Conservation (phyloP, 2,329 filamentous ascomycete species). For the Calonectria pseudoreteaudii region DNA sequence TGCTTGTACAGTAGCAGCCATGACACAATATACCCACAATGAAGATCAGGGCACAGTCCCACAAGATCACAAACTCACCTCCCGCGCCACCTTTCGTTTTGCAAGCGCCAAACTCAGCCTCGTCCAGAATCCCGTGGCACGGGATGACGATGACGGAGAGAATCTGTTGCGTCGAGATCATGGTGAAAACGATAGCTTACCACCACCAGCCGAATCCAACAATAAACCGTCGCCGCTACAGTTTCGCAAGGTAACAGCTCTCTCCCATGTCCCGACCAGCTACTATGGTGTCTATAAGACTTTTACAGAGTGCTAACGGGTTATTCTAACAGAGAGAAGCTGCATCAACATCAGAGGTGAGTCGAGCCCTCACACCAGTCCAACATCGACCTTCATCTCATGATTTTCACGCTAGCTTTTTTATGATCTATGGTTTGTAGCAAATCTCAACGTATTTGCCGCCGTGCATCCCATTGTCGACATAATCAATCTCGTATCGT, state of each 20-base stretch:
- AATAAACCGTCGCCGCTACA: not conserved
- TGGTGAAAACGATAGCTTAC: not conserved
- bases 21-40: not conserved
- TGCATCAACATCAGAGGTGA: constrained; percentile 11
- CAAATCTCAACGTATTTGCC: constrained; percentile 24
- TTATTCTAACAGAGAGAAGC: not conserved
- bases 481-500: not conserved
- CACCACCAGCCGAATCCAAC: not conserved
- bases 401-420: not conserved
- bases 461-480: constrained; percentile 23
- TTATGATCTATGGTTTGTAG: constrained; percentile 25
- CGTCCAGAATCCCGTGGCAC: not conserved
- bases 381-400: not conserved
- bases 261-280: too few species aligned
- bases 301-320: not conserved
- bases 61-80: constrained; percentile 1
- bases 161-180: not conserved
- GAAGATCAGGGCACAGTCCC: not conserved
- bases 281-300: not conserved
- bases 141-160: not conserved
- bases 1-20: not conserved
- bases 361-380: not conserved
- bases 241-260: not conserved
- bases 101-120: constrained; percentile 9
- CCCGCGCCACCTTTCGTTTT: constrained; percentile 9